Percentiles rank a stretch among this genome's conserved stretches.
Evolutionary conservation across 352 stramenopile species (phyloP).

Genomic region (Phytophthora niederhauseri): DNA sequence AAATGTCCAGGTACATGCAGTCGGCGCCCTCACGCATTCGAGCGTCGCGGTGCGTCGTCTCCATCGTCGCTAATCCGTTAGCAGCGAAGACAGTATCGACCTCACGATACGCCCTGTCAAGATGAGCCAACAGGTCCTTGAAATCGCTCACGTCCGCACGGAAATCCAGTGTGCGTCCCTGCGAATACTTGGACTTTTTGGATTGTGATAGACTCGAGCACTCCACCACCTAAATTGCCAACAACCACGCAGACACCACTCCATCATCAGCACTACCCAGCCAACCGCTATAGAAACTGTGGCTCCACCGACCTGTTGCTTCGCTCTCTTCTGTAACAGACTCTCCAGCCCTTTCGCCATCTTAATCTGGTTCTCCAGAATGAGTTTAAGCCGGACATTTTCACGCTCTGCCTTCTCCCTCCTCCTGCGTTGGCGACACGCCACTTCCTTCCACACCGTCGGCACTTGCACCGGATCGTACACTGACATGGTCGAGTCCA

Average conservation of each 20-base stretch:
- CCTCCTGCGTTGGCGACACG: conserved; percentile 43
- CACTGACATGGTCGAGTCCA: conserved; percentile 17
- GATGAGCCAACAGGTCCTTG: conserved; percentile 37
- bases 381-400: conserved; percentile 55
- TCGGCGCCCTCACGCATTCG: conserved; percentile 46
- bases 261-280: not conserved
- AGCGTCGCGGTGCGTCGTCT: conserved; percentile 44
- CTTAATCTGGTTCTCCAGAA: conserved; percentile 50
- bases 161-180: conserved; percentile 42
- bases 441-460: conserved; percentile 43
- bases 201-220: conserved; percentile 39
- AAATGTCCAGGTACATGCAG: conserved; percentile 54
- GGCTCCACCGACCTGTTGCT: conserved; percentile 27
- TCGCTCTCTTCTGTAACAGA: conserved; percentile 40
- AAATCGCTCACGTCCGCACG: conserved; percentile 43
- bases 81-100: conserved; percentile 44
- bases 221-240: conserved; percentile 26
- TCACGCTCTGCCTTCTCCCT: conserved; percentile 51
- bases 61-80: conserved; percentile 43
- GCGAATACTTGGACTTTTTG: conserved; percentile 43
- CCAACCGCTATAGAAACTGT: not conserved
- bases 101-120: conserved; percentile 43
- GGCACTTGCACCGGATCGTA: conserved; percentile 31
- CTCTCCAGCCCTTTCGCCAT: conserved; percentile 41
- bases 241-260: conserved; percentile 14